Conservation (phyloP, 2,329 filamentous ascomycete species). For the Fusarium gaditjirri region DNA sequence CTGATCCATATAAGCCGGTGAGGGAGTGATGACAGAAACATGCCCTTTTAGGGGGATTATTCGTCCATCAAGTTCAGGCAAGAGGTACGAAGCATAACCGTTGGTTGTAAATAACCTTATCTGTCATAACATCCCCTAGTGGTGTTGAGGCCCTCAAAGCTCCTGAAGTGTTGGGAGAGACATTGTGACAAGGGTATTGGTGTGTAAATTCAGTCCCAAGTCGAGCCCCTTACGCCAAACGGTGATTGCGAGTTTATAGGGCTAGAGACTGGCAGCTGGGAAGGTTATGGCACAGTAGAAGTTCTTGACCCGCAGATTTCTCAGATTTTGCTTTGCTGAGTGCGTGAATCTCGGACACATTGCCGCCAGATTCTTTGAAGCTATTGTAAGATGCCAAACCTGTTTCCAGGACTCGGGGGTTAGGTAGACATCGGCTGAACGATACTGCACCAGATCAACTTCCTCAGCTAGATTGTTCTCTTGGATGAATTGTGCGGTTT, state of each 20-base stretch:
- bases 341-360: background rate
- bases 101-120: background rate
- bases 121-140: background rate
- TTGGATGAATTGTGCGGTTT: background rate
- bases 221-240: background rate
- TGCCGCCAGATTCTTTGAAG: background rate
- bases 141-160: background rate
- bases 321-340: background rate
- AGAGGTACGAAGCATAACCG: background rate
- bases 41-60: background rate
- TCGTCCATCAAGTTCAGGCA: background rate
- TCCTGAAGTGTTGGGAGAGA: background rate
- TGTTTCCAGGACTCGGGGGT: background rate
- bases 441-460: background rate
- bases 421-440: background rate
- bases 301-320: background rate
- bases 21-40: background rate
- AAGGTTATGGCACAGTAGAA: background rate
- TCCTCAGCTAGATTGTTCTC: background rate
- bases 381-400: background rate
- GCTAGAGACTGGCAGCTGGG: background rate
- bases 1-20: background rate
- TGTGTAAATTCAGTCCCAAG: background rate
- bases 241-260: background rate
- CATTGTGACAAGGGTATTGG: background rate